phyloP scores from a whole-genome alignment of 306 rosid species.

The Casuarina equisetifolia region DNA sequence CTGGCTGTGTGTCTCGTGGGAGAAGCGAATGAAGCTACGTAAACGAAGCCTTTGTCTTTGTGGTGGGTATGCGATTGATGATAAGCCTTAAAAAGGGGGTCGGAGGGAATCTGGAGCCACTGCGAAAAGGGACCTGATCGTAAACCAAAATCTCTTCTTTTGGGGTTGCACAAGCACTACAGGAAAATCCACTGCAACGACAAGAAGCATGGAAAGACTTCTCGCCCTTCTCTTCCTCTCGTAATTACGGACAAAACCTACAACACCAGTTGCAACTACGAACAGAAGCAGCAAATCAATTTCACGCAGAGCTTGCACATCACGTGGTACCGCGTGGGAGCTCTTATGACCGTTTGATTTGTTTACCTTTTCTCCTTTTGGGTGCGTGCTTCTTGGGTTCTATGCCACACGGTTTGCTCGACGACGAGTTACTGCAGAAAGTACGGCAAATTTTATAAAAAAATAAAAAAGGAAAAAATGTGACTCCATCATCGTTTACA shows the following conservation, averaged over 20 bases:
- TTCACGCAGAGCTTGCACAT: background rate
- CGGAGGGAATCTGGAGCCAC: background rate
- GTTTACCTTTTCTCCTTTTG: background rate
- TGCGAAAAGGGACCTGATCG: background rate
- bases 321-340: background rate
- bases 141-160: slow-evolving; percentile 23
- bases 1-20: background rate
- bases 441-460: background rate
- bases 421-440: background rate
- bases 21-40: background rate
- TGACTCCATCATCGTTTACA: no score
- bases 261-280: background rate
- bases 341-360: background rate
- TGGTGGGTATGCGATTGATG: background rate
- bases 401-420: background rate
- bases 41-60: background rate
- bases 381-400: background rate
- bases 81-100: background rate
- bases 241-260: slow-evolving; percentile 23
- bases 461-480: no score
- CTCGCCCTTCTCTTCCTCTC: slow-evolving; percentile 21
- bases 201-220: slow-evolving; percentile 7
- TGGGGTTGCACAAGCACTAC: slow-evolving; percentile 7
- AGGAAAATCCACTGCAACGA: slow-evolving; percentile 12
- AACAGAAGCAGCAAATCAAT: background rate